A percentile compares a stretch with the other conserved stretches of the same genome.
phyloP scores from a whole-genome alignment of 2,329 filamentous ascomycete species.

The Nigrospora oryzae region DNA sequence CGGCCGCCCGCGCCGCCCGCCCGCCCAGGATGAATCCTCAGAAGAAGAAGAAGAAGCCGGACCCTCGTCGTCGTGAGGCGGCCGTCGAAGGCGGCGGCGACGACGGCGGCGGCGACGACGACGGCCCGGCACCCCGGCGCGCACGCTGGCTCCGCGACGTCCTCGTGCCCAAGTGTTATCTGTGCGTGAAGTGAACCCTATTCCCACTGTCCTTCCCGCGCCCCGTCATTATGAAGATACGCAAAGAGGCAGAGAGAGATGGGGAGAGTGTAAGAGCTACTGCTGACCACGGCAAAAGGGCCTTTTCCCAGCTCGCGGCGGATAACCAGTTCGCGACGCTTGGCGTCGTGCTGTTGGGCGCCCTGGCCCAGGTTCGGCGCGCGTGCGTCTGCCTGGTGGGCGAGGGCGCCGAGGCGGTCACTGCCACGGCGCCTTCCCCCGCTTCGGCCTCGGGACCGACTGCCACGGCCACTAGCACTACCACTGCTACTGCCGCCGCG shows the following conservation, averaged over 20 bases:
- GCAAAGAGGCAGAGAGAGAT: not conserved
- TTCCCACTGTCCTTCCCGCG: too few relatives aligned
- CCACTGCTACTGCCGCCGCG: not conserved
- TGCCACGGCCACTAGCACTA: not conserved
- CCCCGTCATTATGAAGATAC: not conserved
- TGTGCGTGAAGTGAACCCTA: constrained; percentile 24
- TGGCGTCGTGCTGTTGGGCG: constrained; percentile 59
- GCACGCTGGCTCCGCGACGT: constrained; percentile 30
- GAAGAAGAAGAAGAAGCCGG: constrained; percentile 15
- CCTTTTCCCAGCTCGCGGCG: constrained; percentile 62
- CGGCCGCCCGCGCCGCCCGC: constrained; percentile 17
- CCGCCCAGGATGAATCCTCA: constrained; percentile 2
- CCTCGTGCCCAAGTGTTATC: constrained; percentile 31
- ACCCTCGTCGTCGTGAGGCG: constrained; percentile 17
- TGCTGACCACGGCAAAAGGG: constrained; percentile 22
- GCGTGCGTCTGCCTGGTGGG: constrained; percentile 28
- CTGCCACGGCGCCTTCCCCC: not conserved
- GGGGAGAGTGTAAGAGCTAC: not conserved
- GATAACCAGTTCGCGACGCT: constrained; percentile 67
- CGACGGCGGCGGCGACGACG: not conserved
- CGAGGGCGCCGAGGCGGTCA: constrained; percentile 8
- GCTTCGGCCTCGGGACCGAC: not conserved
- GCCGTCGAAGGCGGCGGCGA: constrained; percentile 7
- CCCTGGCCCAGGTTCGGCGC: constrained; percentile 50
- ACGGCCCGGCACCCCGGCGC: constrained; percentile 10